Percentiles rank a stretch among this genome's conserved stretches.
These are phyloP conservation scores for Lepiota venenata DNA, from an alignment of 768 basidiomycete genomes.

Conservation along the genomic window DNA sequence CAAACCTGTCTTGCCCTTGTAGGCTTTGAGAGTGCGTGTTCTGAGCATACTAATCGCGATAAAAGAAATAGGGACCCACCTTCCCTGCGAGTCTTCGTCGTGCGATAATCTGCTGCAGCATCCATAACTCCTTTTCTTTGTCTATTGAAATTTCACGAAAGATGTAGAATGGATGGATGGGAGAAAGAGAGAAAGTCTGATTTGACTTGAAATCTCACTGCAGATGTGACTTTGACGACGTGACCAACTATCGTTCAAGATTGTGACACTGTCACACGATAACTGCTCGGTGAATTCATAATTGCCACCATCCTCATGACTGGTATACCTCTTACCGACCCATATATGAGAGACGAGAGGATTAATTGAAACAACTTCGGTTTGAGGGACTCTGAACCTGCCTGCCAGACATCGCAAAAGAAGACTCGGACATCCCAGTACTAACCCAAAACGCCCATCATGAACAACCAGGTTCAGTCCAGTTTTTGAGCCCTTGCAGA, in stretches of 20 bases:
- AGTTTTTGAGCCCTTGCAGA: no score
- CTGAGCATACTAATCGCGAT: constrained; percentile 31
- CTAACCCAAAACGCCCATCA: no score
- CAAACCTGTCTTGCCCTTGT: constrained; percentile 87
- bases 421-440: no score
- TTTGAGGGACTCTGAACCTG: no score
- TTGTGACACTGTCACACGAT: constrained; percentile 7
- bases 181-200: constrained; percentile 26
- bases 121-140: constrained; percentile 31
- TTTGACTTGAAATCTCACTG: constrained; percentile 16
- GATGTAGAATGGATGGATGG: constrained; percentile 22
- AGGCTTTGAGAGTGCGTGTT: constrained; percentile 52
- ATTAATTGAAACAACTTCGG: no score
- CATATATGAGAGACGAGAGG: no score
- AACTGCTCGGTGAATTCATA: constrained; percentile 1
- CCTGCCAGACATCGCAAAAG: no score
- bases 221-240: constrained; percentile 21
- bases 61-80: constrained; percentile 38
- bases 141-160: constrained; percentile 16
- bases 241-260: constrained; percentile 20
- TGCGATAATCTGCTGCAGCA: constrained; percentile 52
- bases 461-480: no score
- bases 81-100: constrained; percentile 71
- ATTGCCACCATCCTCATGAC: no score
- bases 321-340: no score